phyloP scores from a whole-genome alignment of 169 alveolate genomes.

The Cryptosporidium bovis region DNA sequence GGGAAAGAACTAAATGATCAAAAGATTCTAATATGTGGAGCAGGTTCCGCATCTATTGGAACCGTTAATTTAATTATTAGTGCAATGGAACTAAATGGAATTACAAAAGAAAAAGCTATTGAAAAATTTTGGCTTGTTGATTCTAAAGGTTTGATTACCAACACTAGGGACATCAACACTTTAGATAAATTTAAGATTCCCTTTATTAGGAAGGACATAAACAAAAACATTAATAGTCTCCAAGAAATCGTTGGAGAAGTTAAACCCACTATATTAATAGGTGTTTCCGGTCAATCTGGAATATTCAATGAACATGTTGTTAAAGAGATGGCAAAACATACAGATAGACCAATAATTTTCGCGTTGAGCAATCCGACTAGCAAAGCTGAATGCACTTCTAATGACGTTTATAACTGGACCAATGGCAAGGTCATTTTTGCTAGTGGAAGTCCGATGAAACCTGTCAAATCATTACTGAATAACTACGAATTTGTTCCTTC shows the following conservation, averaged over 20 bases:
- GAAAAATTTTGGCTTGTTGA: conserved; percentile 77
- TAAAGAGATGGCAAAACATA: conserved; percentile 32
- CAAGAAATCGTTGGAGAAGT: conserved; percentile 69
- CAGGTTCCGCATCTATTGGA: conserved; percentile 82
- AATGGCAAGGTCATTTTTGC: conserved; percentile 77
- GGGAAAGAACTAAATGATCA: conserved; percentile 70
- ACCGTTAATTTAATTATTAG: conserved; percentile 63
- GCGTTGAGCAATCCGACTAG: conserved; percentile 80
- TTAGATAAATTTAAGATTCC: conserved; percentile 74
- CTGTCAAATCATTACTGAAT: conserved; percentile 36
- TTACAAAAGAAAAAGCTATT: conserved; percentile 17
- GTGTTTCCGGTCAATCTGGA: conserved; percentile 77
- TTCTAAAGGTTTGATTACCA: conserved; percentile 79
- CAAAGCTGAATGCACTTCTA: conserved; percentile 78
- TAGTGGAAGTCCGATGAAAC: conserved; percentile 79
- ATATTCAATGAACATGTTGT: conserved; percentile 71
- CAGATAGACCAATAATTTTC: conserved; percentile 76
- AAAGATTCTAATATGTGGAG: conserved; percentile 80
- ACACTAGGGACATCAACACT: conserved; percentile 33
- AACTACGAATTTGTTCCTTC: conserved; percentile 55
- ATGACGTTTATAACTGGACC: conserved; percentile 76
- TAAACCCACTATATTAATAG: conserved; percentile 76
- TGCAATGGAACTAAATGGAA: conserved; percentile 73
- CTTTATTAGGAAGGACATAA: conserved; percentile 64
- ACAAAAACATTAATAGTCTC: conserved; percentile 24